Base-by-base conservation (phyloP, 768 basidiomycete species). In the Leccinum ochraceum region DNA sequence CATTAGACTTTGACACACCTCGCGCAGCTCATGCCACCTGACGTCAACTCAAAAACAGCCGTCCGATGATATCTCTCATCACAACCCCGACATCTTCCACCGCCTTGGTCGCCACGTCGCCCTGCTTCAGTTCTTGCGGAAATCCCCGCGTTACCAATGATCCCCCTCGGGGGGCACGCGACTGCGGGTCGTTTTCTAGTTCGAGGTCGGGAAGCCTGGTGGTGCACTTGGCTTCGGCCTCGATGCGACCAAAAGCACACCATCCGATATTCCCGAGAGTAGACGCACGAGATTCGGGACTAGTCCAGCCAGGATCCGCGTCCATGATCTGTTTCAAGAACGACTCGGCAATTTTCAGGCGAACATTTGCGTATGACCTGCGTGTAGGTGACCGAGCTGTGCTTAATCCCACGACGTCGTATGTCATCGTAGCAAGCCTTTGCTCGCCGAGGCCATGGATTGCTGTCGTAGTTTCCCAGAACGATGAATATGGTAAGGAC, bases 51-150 rank as follows among this genome's bases (percentile, higher is more conserved):
- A 90, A 82, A 28, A 28, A 28, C 28, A 28, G 28, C 28, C 28
- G 28, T 28, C 28, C 28, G 28, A 28, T 28, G 28, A 28, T 28
- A 28, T 28, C 28, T 28, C 28, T 78, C 50, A 95, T 83, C 11
- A 94, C 87, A 14, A 73, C 79, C 14, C 80, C 85, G 50, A 95
- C 74, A 72, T 95, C 94, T 66, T 89, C 86, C 7, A 94, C 89
- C 0, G 92, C 93, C 74, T 95, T 94, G 13, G 82, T 85, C 42
- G 94, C 91, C 17, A 94, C 76, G 71, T 93, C 92, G 0, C 92
- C 92, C 56, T 81, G 81, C 28, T 78, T 11, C 34, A 91, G 75
- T 92, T 90, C 66, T 80, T 77, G 61, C 78, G 76, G 76, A 95
- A 97, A 73, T 96, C 94, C 52, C 78, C 0, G 87, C 85, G 48